A percentile compares a stretch with the other conserved stretches of the same genome.
phyloP scores from a whole-genome alignment of 2,329 filamentous ascomycete genomes.

The Emmonsiellopsis sp. region DNA sequence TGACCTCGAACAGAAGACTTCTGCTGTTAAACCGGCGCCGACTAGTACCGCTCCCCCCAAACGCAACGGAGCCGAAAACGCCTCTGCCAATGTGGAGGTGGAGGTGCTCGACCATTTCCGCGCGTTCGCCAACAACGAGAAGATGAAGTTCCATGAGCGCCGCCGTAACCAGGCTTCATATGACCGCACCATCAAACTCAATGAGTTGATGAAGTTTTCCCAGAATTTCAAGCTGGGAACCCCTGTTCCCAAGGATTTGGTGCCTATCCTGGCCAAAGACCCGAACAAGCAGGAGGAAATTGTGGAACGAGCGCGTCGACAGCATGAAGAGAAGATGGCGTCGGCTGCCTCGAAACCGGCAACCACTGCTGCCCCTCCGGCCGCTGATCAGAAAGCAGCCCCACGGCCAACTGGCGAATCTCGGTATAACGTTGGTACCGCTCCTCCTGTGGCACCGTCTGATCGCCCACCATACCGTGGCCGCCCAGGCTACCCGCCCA shows the following conservation, averaged over 20 bases:
- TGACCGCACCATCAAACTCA: slow-evolving; percentile 87
- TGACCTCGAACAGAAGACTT: slow-evolving; percentile 19
- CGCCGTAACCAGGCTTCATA: slow-evolving; percentile 47
- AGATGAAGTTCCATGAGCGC: slow-evolving; percentile 49
- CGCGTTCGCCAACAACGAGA: slow-evolving; percentile 53
- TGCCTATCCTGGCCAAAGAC: slow-evolving; percentile 93
- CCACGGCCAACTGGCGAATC: slow-evolving; percentile 38
- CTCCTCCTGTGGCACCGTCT: slow-evolving; percentile 22
- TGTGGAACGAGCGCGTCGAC: slow-evolving; percentile 72
- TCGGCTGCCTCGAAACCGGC: slow-evolving; percentile 7
- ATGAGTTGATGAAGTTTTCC: slow-evolving; percentile 91
- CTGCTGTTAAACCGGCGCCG: slow-evolving; percentile 14
- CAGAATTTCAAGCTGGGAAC: slow-evolving; percentile 89
- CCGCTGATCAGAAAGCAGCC: slow-evolving; percentile 46
- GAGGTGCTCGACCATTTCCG: slow-evolving; percentile 56
- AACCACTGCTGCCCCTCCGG: slow-evolving; percentile 16
- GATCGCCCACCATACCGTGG: slow-evolving; percentile 41
- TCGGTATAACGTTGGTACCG: slow-evolving; percentile 31
- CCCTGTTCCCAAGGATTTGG: slow-evolving; percentile 80
- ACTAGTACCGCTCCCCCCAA: slow-evolving; percentile 33
- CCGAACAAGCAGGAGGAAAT: slow-evolving; percentile 91
- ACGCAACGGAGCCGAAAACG: slow-evolving; percentile 39
- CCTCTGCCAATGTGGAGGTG: slow-evolving; percentile 51
- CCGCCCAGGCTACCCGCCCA: slow-evolving; percentile 37
- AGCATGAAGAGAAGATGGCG: slow-evolving; percentile 51